Conservation (phyloP, 2,329 filamentous ascomycete genomes). For the Nemania bipapillata region DNA sequence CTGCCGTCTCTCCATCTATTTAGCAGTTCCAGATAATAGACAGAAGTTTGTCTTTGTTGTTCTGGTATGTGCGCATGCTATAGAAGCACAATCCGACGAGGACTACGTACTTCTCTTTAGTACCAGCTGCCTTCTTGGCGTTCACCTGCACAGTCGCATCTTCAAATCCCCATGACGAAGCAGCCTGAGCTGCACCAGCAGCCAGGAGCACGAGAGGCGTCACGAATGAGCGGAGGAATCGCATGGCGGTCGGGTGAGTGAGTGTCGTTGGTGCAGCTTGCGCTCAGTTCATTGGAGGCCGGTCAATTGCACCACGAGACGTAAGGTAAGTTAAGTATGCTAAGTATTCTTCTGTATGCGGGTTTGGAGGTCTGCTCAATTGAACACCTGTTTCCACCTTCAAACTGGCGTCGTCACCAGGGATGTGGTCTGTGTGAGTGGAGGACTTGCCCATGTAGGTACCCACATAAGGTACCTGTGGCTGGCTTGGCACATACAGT, state of each 20-base stretch:
- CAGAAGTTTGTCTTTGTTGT: background rate
- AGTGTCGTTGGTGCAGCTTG: slow-evolving; percentile 21
- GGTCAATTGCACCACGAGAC: slow-evolving; percentile 20
- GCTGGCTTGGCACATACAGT: slow-evolving; percentile 6
- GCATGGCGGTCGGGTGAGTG: slow-evolving; percentile 52
- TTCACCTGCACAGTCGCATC: slow-evolving; percentile 75
- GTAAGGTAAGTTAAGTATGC: slow-evolving; percentile 19
- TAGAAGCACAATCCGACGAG: slow-evolving; percentile 8
- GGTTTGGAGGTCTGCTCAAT: slow-evolving; percentile 28
- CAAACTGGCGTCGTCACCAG: background rate
- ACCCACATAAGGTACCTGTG: slow-evolving; percentile 22
- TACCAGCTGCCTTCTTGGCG: slow-evolving; percentile 70
- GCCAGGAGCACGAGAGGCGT: slow-evolving; percentile 60
- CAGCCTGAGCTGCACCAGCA: slow-evolving; percentile 63
- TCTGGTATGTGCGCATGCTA: background rate
- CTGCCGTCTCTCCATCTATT: background rate
- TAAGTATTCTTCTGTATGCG: background rate
- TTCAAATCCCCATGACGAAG: slow-evolving; percentile 76
- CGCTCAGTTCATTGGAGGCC: slow-evolving; percentile 32
- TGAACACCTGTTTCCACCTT: slow-evolving; percentile 40
- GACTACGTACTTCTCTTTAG: slow-evolving; percentile 72
- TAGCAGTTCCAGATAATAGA: background rate
- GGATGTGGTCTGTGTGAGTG: background rate
- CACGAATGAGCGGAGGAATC: slow-evolving; percentile 55
- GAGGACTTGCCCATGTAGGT: slow-evolving; percentile 13